These are phyloP conservation scores for Glycine latifolia DNA, from an alignment of 306 rosid species.

Conservation along the genomic window DNA sequence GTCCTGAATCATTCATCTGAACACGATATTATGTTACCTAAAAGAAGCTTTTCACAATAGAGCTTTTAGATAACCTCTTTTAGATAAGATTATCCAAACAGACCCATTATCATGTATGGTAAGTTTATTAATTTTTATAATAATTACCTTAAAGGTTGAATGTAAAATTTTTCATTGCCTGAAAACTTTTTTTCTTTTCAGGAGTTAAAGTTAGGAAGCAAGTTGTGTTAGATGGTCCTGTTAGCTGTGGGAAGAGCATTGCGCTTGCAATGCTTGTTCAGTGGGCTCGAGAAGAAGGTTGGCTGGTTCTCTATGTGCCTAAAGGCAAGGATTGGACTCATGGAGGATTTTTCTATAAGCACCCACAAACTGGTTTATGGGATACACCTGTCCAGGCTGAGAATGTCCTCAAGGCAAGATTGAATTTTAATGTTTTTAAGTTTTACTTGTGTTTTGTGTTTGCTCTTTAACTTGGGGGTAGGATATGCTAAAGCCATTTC, in stretches of 20 bases:
- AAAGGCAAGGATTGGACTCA: constrained; percentile 87
- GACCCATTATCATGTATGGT: not conserved
- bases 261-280: constrained; percentile 94
- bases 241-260: constrained; percentile 91
- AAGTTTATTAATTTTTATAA: not conserved
- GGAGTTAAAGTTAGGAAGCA: constrained; percentile 80
- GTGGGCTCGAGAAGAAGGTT: constrained; percentile 98
- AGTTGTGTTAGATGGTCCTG: constrained; percentile 89
- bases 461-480: not conserved
- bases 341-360: constrained; percentile 83
- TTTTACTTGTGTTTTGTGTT: not conserved
- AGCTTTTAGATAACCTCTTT: not conserved
- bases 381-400: constrained; percentile 95
- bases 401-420: constrained; percentile 78
- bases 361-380: constrained; percentile 80
- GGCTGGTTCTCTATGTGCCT: constrained; percentile 96
- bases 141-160: not conserved
- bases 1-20: constrained; percentile 14
- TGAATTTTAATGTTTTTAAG: not conserved
- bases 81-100: not conserved
- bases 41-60: not conserved
- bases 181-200: constrained; percentile 15
- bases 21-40: not conserved
- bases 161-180: not conserved
- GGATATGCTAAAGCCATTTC: constrained; percentile 7